phyloP scores from a whole-genome alignment of 2,329 filamentous ascomycete species.

The Trichoderma aggressivum region DNA sequence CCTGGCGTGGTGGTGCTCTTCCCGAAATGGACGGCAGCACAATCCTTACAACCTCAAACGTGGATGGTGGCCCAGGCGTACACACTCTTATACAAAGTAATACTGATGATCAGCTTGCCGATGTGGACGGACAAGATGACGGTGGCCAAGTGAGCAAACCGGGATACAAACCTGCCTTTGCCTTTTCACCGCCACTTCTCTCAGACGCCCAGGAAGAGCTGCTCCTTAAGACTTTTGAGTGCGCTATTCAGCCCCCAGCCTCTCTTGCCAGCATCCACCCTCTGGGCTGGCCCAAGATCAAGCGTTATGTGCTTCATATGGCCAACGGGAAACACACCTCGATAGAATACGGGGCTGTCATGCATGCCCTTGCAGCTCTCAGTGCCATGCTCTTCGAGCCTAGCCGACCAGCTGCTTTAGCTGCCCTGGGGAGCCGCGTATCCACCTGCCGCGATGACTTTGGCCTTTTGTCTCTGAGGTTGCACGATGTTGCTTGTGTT shows the following conservation, averaged over 20 bases:
- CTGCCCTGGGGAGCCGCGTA: not conserved
- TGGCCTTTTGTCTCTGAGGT: not conserved
- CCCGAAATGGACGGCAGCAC: not conserved
- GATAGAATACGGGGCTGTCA: not conserved
- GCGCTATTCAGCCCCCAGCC: not conserved
- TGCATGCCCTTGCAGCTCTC: conserved; percentile 3
- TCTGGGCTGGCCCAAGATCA: not conserved
- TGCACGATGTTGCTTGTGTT: not conserved
- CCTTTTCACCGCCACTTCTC: not conserved
- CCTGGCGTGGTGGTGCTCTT: not conserved
- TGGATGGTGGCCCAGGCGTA: not conserved
- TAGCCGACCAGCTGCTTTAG: not conserved
- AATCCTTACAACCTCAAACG: not conserved
- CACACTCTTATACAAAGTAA: not conserved
- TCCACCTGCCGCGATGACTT: not conserved
- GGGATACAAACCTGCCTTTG: not conserved
- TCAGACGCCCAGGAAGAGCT: not conserved
- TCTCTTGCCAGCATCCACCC: not conserved
- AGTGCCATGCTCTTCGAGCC: conserved; percentile 2
- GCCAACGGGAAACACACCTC: not conserved
- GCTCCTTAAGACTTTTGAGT: not conserved
- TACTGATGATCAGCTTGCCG: not conserved
- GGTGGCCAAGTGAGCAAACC: not conserved
- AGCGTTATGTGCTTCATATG: not conserved
- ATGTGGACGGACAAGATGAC: not conserved